Evolutionary conservation across 1,284 basidiomycete species (phyloP).

Genomic region (Ustilago lituana): DNA sequence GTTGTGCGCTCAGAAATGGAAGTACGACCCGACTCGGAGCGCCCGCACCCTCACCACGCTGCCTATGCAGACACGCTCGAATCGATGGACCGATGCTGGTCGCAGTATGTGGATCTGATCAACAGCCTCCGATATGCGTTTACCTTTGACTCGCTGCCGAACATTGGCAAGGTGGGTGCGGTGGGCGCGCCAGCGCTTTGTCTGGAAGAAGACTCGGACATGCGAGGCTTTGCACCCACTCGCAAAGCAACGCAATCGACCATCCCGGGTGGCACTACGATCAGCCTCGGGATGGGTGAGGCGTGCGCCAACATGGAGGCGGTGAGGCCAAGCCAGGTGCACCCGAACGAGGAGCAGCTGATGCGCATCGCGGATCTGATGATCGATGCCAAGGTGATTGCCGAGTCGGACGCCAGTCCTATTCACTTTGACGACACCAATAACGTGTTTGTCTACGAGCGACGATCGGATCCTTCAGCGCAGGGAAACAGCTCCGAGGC

Average conservation of each 20-base stretch:
- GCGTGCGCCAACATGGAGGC: slow-evolving; percentile 37
- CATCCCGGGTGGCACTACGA: slow-evolving; percentile 32
- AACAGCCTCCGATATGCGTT: slow-evolving; percentile 76
- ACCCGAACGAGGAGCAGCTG: slow-evolving; percentile 93
- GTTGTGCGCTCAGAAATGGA: slow-evolving; percentile 33
- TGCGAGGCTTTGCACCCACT: slow-evolving; percentile 86
- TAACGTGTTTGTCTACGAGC: slow-evolving; percentile 45
- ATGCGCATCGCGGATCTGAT: slow-evolving; percentile 91
- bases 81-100: slow-evolving; percentile 75
- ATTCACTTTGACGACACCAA: slow-evolving; percentile 57
- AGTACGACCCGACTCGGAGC: slow-evolving; percentile 27
- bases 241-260: slow-evolving; percentile 70
- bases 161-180: slow-evolving; percentile 65
- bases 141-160: slow-evolving; percentile 76
- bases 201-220: slow-evolving; percentile 91
- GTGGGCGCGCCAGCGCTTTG: slow-evolving; percentile 68
- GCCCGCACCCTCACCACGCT: slow-evolving; percentile 45
- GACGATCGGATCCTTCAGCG: not conserved
- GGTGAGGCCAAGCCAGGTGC: slow-evolving; percentile 71
- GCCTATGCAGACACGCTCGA: slow-evolving; percentile 57
- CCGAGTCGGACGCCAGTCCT: slow-evolving; percentile 70
- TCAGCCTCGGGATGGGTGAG: slow-evolving; percentile 49
- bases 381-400: slow-evolving; percentile 77
- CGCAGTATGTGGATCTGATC: slow-evolving; percentile 75
- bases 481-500: not conserved